phyloP scores from a whole-genome alignment of 2,329 filamentous ascomycete species.

The Aureobasidium sp. region DNA sequence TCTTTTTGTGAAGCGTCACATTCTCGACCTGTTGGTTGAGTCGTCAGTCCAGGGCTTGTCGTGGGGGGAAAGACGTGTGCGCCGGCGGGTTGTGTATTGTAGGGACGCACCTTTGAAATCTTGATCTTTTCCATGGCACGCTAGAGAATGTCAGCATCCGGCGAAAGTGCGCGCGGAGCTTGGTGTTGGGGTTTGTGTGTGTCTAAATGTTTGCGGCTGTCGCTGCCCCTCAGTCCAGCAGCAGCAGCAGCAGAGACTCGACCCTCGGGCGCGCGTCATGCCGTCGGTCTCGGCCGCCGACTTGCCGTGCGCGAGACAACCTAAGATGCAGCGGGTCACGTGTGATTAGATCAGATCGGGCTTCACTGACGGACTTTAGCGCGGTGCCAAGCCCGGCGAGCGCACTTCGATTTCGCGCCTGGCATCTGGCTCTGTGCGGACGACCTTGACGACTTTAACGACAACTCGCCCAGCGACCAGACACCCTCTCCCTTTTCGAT shows the following conservation, averaged over 20 bases:
- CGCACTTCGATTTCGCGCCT: background rate
- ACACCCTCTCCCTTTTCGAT: slow-evolving; percentile 13
- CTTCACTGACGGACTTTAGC: background rate
- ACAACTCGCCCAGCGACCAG: background rate
- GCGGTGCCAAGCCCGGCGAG: background rate
- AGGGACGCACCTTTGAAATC: slow-evolving; percentile 1
- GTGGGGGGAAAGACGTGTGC: background rate
- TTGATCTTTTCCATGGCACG: slow-evolving; percentile 18
- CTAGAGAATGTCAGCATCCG: background rate
- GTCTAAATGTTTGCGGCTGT: background rate
- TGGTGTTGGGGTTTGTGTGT: background rate
- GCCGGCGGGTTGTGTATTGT: background rate
- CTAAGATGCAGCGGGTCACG: background rate
- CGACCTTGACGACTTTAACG: background rate
- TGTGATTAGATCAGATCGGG: background rate
- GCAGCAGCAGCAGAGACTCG: background rate
- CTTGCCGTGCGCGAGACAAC: background rate
- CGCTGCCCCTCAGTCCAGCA: background rate
- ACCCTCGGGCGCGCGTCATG: background rate
- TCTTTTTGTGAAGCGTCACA: slow-evolving; percentile 53
- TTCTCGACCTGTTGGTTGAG: slow-evolving; percentile 46
- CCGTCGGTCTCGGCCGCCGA: background rate
- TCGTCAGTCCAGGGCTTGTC: background rate
- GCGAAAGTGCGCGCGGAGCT: background rate
- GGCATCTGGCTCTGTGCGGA: background rate